phyloP scores from a whole-genome alignment of 1,284 basidiomycete genomes.

The Peniophora sp. region DNA sequence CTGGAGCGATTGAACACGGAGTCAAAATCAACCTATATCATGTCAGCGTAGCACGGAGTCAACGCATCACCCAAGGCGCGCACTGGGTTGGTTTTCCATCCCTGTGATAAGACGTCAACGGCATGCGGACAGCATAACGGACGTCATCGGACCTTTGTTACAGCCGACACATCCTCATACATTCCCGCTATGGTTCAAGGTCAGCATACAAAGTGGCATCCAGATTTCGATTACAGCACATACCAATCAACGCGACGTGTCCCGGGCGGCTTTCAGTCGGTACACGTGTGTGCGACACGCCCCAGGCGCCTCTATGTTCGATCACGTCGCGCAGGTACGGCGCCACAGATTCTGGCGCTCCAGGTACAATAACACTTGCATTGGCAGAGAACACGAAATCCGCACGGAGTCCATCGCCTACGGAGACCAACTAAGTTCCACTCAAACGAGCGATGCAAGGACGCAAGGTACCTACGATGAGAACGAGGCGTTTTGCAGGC shows the following conservation, averaged over 20 bases:
- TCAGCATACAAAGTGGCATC: neutral
- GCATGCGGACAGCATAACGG: neutral
- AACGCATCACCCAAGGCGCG: conserved; percentile 10
- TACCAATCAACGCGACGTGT: conserved; percentile 84
- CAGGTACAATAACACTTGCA: conserved; percentile 45
- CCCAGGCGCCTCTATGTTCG: conserved; percentile 67
- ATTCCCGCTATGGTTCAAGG: conserved; percentile 51
- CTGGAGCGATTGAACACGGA: conserved; percentile 84
- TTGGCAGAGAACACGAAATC: conserved; percentile 71
- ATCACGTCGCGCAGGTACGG: conserved; percentile 68
- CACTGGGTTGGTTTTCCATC: conserved; percentile 88
- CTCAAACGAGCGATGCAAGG: conserved; percentile 1
- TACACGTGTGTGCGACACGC: conserved; percentile 81
- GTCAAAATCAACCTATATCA: conserved; percentile 70
- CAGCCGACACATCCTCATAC: conserved; percentile 91
- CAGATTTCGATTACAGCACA: neutral
- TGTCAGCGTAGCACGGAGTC: no score
- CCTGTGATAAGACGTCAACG: conserved; percentile 32
- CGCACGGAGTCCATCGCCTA: conserved; percentile 79
- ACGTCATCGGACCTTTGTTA: conserved; percentile 57
- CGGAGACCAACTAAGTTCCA: neutral
- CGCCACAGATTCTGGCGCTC: conserved; percentile 58
- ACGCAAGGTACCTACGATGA: conserved; percentile 61
- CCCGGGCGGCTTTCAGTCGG: conserved; percentile 88
- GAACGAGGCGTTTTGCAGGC: conserved; percentile 67